A percentile compares a stretch with the other conserved stretches of the same genome.
These are phyloP conservation scores for Serendipita sp. DNA, from an alignment of 768 basidiomycete genomes.

Conservation along the genomic window DNA sequence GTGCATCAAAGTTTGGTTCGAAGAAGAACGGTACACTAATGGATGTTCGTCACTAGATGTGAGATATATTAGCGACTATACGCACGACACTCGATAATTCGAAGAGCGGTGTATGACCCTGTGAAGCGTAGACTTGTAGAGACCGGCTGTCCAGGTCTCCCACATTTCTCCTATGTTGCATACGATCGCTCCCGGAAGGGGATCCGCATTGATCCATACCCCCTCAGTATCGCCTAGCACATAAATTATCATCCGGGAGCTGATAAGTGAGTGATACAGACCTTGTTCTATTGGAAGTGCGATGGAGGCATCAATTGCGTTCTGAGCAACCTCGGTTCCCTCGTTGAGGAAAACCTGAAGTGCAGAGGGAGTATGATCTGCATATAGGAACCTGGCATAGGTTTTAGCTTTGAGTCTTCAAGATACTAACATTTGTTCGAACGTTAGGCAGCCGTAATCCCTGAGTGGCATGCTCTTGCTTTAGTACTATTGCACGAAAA, in stretches of 20 bases:
- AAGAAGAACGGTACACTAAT: constrained; percentile 81
- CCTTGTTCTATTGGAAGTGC: background rate
- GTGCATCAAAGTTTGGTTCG: constrained; percentile 71
- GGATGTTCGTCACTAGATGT: background rate
- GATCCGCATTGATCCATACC: constrained; percentile 73
- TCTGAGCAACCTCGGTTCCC: background rate
- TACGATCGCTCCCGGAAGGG: constrained; percentile 65
- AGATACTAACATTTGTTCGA: constrained; percentile 12
- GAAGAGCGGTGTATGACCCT: constrained; percentile 62
- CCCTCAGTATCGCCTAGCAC: constrained; percentile 44
- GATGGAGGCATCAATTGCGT: background rate
- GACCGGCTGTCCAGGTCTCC: constrained; percentile 78
- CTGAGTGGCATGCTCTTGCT: constrained; percentile 19
- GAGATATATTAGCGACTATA: constrained; percentile 7
- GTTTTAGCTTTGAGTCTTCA: too few relatives aligned
- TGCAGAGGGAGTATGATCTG: constrained; percentile 64
- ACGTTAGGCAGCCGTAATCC: constrained; percentile 88
- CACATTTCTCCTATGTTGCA: constrained; percentile 92
- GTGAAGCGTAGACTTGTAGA: constrained; percentile 82
- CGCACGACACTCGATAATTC: constrained; percentile 68
- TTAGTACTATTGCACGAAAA: background rate
- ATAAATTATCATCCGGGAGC: constrained; percentile 15
- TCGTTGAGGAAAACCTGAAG: constrained; percentile 61
- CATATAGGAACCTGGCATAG: constrained; percentile 54
- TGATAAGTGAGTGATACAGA: background rate